Conservation (phyloP, 148 eudicot genomes). For the Cornus florida region DNA sequence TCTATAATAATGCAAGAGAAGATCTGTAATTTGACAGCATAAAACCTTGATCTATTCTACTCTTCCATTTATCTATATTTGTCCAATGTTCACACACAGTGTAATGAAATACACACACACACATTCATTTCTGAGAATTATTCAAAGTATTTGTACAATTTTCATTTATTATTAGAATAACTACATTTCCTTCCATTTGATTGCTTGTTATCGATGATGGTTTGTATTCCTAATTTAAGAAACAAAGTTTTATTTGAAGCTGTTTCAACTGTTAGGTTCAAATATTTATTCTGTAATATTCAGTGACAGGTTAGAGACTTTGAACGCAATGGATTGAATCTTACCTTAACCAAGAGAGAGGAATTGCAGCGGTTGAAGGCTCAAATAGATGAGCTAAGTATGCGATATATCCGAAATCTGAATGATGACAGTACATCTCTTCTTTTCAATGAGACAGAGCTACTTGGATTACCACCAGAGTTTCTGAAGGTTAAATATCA, state of each 20-base stretch:
- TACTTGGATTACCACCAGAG: slow-evolving; percentile 80
- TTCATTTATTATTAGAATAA: not conserved
- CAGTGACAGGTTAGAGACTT: slow-evolving; percentile 95
- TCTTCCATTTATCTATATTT: too few species aligned
- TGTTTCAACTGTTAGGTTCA: slow-evolving; percentile 5
- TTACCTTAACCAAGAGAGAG: slow-evolving; percentile 74
- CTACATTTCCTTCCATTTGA: not conserved
- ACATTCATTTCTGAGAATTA: not conserved
- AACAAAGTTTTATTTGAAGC: slow-evolving; percentile 1
- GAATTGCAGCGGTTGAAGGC: slow-evolving; percentile 75
- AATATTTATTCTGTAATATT: slow-evolving; percentile 42
- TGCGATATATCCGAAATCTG: slow-evolving; percentile 72
- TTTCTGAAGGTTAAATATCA: slow-evolving; percentile 59
- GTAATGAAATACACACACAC: not conserved
- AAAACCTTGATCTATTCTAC: not conserved
- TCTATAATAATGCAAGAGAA: not conserved
- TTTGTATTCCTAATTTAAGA: not conserved
- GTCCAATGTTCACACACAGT: not conserved
- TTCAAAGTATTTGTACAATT: not conserved
- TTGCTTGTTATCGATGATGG: slow-evolving; percentile 4
- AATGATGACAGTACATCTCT: slow-evolving; percentile 62
- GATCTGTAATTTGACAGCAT: not conserved
- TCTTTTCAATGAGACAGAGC: slow-evolving; percentile 64
- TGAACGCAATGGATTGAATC: slow-evolving; percentile 82
- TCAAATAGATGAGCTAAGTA: slow-evolving; percentile 75